Conservation (phyloP, 2,329 filamentous ascomycete genomes). For the Amauroascus verrucosus region DNA sequence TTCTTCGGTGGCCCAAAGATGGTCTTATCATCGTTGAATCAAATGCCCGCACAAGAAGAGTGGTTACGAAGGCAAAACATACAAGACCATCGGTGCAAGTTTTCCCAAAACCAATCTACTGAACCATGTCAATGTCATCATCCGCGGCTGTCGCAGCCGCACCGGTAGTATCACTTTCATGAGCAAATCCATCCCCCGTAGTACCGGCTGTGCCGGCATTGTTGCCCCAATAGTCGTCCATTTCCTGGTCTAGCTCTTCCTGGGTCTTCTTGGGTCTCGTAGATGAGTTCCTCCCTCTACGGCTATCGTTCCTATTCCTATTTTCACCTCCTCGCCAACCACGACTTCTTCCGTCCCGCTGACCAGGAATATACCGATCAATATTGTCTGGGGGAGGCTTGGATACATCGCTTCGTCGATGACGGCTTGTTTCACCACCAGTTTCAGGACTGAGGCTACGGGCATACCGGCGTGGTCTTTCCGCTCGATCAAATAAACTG, state of each 20-base stretch:
- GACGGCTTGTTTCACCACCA: slow-evolving; percentile 23
- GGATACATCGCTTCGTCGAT: slow-evolving; percentile 44
- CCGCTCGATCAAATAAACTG: slow-evolving; percentile 57
- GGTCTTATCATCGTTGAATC: no score
- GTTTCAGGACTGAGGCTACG: slow-evolving; percentile 36
- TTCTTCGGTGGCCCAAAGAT: no score
- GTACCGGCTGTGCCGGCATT: neutral
- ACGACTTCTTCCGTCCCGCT: slow-evolving; percentile 38
- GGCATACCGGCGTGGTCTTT: slow-evolving; percentile 34
- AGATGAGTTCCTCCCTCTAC: slow-evolving; percentile 37
- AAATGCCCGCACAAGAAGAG: neutral
- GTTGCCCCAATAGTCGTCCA: slow-evolving; percentile 79
- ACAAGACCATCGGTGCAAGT: neutral
- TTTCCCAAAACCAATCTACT: neutral
- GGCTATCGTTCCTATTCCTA: slow-evolving; percentile 23
- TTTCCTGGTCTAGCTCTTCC: slow-evolving; percentile 89
- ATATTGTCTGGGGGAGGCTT: slow-evolving; percentile 56
- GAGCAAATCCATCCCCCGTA: slow-evolving; percentile 2
- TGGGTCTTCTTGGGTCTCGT: slow-evolving; percentile 68
- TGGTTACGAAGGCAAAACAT: neutral
- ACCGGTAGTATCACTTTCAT: neutral
- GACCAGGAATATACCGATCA: slow-evolving; percentile 67
- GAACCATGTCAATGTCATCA: slow-evolving; percentile 20
- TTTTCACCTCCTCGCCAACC: slow-evolving; percentile 37
- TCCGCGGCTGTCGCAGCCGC: slow-evolving; percentile 8